Conservation (phyloP, 352 stramenopile genomes). For the Globisporangium cystogenes region DNA sequence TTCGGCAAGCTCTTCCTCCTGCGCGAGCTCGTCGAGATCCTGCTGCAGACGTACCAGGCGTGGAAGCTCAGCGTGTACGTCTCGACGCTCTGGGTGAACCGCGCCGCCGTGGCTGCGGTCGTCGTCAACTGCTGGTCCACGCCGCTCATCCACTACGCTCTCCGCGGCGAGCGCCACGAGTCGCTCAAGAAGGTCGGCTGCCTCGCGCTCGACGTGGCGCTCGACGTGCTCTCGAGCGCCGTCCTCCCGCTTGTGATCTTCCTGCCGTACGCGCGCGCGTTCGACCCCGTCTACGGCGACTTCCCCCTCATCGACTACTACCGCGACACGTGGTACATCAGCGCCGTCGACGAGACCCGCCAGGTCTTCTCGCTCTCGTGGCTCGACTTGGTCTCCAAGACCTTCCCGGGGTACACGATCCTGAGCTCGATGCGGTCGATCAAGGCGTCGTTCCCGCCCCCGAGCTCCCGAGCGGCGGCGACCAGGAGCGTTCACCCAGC, state of each 20-base stretch:
- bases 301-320: slow-evolving; percentile 8
- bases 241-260: slow-evolving; percentile 10
- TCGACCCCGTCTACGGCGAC: not conserved
- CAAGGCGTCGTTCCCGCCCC: slow-evolving; percentile 1
- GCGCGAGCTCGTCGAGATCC: slow-evolving; percentile 3
- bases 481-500: too few relatives aligned
- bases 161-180: not conserved
- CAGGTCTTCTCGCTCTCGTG: slow-evolving; percentile 2
- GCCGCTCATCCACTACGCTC: slow-evolving; percentile 4
- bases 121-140: slow-evolving; percentile 10
- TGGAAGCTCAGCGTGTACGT: slow-evolving; percentile 7
- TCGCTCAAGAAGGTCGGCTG: slow-evolving; percentile 9
- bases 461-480: not conserved
- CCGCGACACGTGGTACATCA: slow-evolving; percentile 4
- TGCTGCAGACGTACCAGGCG: slow-evolving; percentile 8
- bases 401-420: slow-evolving; percentile 6
- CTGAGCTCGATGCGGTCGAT: slow-evolving; percentile 1
- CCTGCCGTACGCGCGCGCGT: slow-evolving; percentile 2
- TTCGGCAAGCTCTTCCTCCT: slow-evolving; percentile 6
- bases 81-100: slow-evolving; percentile 7
- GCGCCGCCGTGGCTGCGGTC: slow-evolving; percentile 4
- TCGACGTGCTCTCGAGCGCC: slow-evolving; percentile 7
- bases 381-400: slow-evolving; percentile 9
- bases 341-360: slow-evolving; percentile 1
- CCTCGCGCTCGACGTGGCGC: slow-evolving; percentile 1